Evolutionary conservation across 306 rosid species (phyloP), one percentile per base, ranked within the genome.

Genomic region (Prunus mume): DNA sequence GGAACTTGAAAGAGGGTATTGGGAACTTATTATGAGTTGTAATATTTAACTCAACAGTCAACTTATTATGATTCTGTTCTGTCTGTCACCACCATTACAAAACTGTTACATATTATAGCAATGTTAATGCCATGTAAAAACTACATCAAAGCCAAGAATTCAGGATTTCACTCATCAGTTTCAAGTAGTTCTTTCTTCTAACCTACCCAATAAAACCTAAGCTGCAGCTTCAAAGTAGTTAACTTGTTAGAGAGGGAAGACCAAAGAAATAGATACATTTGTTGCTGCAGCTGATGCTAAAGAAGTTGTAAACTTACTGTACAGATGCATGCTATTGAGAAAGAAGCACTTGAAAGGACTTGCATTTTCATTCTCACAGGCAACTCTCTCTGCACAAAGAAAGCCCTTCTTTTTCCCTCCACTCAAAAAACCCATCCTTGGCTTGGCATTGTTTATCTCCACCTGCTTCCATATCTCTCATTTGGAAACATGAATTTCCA

Each of bases 401-500:
- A 86, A 75, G 45, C 65, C 56, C 78, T 65, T 75, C 34, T 32
- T 76, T 58, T 45, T 32, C 38, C 38, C 1, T 4, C 6, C 38
- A 32, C 38, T 32, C 6, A 32, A 32, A 32, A 32, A 32, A 32
- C 38, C 38, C 38, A 32, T 32, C 38, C 62, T 75, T 75, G 27
- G 76, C 5, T 79, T 30, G 52, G 56, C 75, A 75, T 78, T 77
- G 7, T 32, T 32, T 5, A 32, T 32, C 38, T 70, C 67, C 80
- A 49, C 51, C 57, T 76, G 68, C 72, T 78, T 19, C 18, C 72
- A 27, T 9, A 74, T 71, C 45, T 65, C 66, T 52, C 24, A 65
- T 50, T 65, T 76, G 60, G 77, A 32, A 76, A 32, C 67, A 68
- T 60, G 90, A 75, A 84, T 82, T 84, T 88, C 77, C 85, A 69